A percentile compares a stretch with the other conserved stretches of the same genome.
These are phyloP conservation scores for Lagenidium sp. DNA, from an alignment of 352 stramenopile genomes.

Conservation along the genomic window DNA sequence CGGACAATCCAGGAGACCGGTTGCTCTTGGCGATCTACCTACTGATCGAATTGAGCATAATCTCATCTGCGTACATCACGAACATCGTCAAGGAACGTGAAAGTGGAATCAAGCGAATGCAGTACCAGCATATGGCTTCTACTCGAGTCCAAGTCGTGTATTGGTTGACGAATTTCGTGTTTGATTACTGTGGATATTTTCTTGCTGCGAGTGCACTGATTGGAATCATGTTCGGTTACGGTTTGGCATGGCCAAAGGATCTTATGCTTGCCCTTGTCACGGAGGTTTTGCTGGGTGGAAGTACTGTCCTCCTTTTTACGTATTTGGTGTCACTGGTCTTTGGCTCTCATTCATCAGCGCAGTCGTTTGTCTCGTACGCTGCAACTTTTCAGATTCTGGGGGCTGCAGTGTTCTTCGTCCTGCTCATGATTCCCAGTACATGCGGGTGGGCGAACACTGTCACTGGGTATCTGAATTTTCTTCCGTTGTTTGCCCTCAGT, in stretches of 20 bases:
- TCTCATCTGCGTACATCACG: constrained; percentile 56
- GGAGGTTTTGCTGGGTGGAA: constrained; percentile 16
- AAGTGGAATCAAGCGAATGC: constrained; percentile 56
- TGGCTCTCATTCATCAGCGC: constrained; percentile 62
- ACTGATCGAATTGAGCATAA: constrained; percentile 49
- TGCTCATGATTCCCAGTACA: constrained; percentile 39
- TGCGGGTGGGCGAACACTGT: constrained; percentile 34
- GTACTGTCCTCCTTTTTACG: constrained; percentile 54
- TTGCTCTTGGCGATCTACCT: constrained; percentile 90
- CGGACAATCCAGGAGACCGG: too few relatives aligned
- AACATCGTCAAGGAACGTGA: constrained; percentile 64
- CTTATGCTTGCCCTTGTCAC: constrained; percentile 21
- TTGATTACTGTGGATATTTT: constrained; percentile 41
- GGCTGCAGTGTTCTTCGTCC: constrained; percentile 24
- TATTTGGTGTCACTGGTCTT: constrained; percentile 66
- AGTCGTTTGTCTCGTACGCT: constrained; percentile 70
- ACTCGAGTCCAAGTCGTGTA: constrained; percentile 40
- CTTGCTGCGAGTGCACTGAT: constrained; percentile 22
- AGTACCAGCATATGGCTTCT: constrained; percentile 59
- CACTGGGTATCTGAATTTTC: constrained; percentile 34
- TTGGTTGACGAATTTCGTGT: constrained; percentile 60
- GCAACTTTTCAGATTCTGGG: constrained; percentile 65
- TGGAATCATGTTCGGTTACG: constrained; percentile 12
- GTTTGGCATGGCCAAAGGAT: constrained; percentile 11
- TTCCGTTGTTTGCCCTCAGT: constrained; percentile 57